Percentiles rank a stretch among this genome's conserved stretches.
Conservation (phyloP, 169 alveolate species). For the Plasmodium fragile region DNA sequence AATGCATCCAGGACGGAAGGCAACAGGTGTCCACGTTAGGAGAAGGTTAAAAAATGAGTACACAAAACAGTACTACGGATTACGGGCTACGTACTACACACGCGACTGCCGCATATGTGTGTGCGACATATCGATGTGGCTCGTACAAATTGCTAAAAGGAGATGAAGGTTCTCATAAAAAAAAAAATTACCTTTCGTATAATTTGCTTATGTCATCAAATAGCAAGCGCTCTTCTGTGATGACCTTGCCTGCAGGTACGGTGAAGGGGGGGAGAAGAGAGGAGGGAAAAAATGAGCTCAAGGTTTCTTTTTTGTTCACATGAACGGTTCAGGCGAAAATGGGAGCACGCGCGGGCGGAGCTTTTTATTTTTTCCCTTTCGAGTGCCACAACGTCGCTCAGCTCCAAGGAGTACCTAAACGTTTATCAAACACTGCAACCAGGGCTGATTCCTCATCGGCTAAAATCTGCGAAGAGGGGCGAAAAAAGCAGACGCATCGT, state of each 20-base stretch:
- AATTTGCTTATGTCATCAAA: conserved; percentile 56
- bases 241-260: conserved; percentile 16
- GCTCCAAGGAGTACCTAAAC: conserved; percentile 12
- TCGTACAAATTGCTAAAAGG: not conserved
- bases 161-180: not conserved
- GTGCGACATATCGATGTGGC: not conserved
- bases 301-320: not conserved
- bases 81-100: not conserved
- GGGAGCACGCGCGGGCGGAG: not conserved
- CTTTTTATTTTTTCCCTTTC: not conserved
- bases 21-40: not conserved
- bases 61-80: not conserved
- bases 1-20: not conserved
- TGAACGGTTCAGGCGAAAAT: not conserved
- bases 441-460: conserved; percentile 44
- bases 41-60: not conserved
- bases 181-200: conserved; percentile 8
- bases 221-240: conserved; percentile 21
- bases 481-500: not conserved
- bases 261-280: not conserved
- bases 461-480: conserved; percentile 14
- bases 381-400: not conserved
- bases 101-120: not conserved
- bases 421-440: conserved; percentile 17
- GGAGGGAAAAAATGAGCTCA: not conserved